Percentiles rank a stretch among this genome's conserved stretches.
These are phyloP conservation scores for Chlamydomonas schloesseri DNA, from an alignment of 139 green algal species.

Conservation along the genomic window DNA sequence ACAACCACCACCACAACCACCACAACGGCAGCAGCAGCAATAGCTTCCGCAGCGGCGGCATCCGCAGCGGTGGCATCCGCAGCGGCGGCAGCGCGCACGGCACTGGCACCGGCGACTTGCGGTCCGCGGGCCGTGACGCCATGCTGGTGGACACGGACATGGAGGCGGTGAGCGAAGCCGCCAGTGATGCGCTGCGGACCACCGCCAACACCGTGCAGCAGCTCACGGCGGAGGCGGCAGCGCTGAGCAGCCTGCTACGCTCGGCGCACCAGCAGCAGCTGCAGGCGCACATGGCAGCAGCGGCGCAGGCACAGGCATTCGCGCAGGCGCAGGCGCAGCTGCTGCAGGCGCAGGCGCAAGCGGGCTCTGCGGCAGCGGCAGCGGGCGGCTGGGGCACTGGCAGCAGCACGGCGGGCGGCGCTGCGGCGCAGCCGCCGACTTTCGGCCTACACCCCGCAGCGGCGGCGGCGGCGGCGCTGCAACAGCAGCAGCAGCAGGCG, in stretches of 20 bases:
- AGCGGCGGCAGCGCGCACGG: not conserved
- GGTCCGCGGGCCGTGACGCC: not conserved
- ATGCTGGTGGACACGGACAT: not conserved
- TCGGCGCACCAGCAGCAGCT: conserved; percentile 33
- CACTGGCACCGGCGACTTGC: not conserved
- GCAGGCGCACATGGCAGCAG: conserved; percentile 22
- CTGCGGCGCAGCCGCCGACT: too few species aligned
- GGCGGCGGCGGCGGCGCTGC: too few species aligned
- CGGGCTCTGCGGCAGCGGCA: too few species aligned
- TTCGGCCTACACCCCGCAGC: not conserved
- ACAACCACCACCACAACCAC: too few species aligned
- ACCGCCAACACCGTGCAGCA: conserved; percentile 39
- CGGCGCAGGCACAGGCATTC: not conserved
- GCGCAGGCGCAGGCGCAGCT: not conserved
- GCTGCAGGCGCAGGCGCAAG: not conserved
- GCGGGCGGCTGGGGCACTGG: too few species aligned
- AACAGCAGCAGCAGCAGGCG: too few species aligned
- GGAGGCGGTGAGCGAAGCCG: not conserved
- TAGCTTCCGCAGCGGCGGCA: too few species aligned
- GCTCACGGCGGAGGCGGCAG: conserved; percentile 36
- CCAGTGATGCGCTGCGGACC: conserved; percentile 26
- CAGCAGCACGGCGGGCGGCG: too few species aligned
- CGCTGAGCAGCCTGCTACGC: conserved; percentile 14
- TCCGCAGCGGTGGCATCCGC: too few species aligned
- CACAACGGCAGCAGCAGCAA: too few species aligned